Evolutionary conservation across 768 basidiomycete species (phyloP), one percentile per base, ranked within the genome.

Genomic region (Coprinellus micaceus): DNA sequence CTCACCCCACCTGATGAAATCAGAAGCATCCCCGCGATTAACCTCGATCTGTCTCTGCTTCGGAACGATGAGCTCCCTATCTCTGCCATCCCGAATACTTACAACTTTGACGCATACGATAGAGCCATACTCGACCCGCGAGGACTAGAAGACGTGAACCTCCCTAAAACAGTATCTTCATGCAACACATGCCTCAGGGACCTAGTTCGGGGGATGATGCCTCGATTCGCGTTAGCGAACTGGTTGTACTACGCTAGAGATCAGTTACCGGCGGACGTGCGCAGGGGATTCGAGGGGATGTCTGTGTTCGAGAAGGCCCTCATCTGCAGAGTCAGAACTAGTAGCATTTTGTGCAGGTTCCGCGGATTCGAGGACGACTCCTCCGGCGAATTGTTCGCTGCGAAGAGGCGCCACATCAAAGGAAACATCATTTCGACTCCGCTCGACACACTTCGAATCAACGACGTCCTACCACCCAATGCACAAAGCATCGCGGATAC

Each of bases 371-470:
- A 44, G 7, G n/a, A n/a, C n/a, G 43, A 44, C 7, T 6, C 6
- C n/a, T 44, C 24, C 6, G 24, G n/a, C 7, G 43, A n/a, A 44
- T 24, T 24, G 9, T 19, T 44, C 43, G 6, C 43, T 1, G 47
- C 1, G 24, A 49, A 2, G 54, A 57, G 24, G 56, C 41, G 48
- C 53, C 57, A 22, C 33, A 52, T 59, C 0, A 24, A 56, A 41
- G 60, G 64, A 2, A 65, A 62, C 36, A 24, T 62, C 26, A 46
- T 56, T 7, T 53, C 57, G 1, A 41, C 54, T 15, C 59, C 60
- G 0, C 29, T 58, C 1, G 58, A 62, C 36, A 45, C 28, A 0
- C 15, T 60, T 0, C 36, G 41, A 6, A 45, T 61, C 46, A 54
- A 60, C 47, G 17, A 22, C 7, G 19, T 53, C 0, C 19, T 60